phyloP scores from a whole-genome alignment of 176 grass and related monocot species.

The Zoysia japonica region DNA sequence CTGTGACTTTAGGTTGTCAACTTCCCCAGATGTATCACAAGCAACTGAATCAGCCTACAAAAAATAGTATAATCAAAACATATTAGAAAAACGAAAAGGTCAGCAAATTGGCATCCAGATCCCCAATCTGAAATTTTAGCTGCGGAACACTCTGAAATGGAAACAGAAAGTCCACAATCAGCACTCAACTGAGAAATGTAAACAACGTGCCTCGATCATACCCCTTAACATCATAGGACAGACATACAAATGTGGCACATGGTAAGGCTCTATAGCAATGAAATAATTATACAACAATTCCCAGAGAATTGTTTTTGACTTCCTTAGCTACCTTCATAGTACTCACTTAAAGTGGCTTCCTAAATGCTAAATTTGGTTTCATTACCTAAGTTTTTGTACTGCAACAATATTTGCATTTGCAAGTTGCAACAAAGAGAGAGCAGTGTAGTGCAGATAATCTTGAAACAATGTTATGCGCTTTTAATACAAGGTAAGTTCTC shows the following conservation, averaged over 20 bases:
- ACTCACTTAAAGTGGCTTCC: background rate
- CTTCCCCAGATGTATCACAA: conserved; percentile 59
- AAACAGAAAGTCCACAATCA: too few species aligned
- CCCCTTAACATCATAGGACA: background rate
- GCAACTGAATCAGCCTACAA: conserved; percentile 59
- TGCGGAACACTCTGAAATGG: too few species aligned
- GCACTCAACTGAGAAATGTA: background rate
- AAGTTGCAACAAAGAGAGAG: too few species aligned
- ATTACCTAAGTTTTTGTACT: background rate
- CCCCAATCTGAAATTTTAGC: too few species aligned
- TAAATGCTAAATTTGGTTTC: background rate
- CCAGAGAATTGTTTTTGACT: background rate
- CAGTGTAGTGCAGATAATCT: background rate
- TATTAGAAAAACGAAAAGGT: conserved; percentile 14
- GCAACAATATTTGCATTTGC: too few species aligned
- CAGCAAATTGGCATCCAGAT: background rate
- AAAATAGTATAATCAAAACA: conserved; percentile 27
- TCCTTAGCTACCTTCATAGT: background rate
- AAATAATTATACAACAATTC: background rate
- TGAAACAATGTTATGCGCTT: background rate
- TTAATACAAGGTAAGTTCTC: background rate
- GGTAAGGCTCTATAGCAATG: background rate
- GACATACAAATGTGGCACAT: background rate
- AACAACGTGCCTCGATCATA: background rate
- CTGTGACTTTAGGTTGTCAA: conserved; percentile 52